Evolutionary conservation across 805 yeast genomes (phyloP), one percentile per base, ranked within the genome.

Genomic region (Candida dajiaensis): DNA sequence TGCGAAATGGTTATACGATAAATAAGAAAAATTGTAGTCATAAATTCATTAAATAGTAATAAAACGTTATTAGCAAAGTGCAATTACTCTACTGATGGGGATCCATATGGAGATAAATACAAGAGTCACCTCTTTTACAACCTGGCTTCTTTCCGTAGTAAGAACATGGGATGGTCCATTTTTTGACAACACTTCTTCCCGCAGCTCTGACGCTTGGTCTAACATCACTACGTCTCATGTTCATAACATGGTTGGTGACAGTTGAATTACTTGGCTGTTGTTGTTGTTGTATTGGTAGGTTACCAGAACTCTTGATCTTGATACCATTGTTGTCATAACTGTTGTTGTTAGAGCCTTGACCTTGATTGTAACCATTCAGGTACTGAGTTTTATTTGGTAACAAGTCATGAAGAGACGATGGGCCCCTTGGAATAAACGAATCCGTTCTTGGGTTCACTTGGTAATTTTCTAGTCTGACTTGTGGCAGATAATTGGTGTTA

Each of bases 81-180:
- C n/a, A 28, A 28, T 13, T 4, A 13, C 31, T 28, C n/a, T 28
- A 28, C 12, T 13, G 11, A 33, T 18, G 36, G 6, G 18, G 3
- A 7, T 18, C 36, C 12, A 16, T 9, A 33, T 33, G 36, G 4
- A 50, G 11, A 31, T 40, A 50, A 11, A 40, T 23, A 26, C 53
- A 50, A n/a, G n/a, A 13, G 8, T 50, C 44, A 2, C 45, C 53
- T 13, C 40, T 29, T n/a, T 35, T 20, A 41, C 48, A 45, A 16
- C 23, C 18, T 11, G 3, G 6, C 4, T 40, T 23, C 3, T 7
- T 20, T 3, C 12, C 3, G 21, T 20, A 49, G 22, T 18, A 47
- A 10, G n/a, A 31, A 36, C 52, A 49, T 4, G 22, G 19, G 8
- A 31, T 19, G 12, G 37, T 42, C 31, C 39, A 31, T 1, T 26